These are phyloP conservation scores for Phoma sp. DNA, from an alignment of 2,329 filamentous ascomycete genomes.

Conservation along the genomic window DNA sequence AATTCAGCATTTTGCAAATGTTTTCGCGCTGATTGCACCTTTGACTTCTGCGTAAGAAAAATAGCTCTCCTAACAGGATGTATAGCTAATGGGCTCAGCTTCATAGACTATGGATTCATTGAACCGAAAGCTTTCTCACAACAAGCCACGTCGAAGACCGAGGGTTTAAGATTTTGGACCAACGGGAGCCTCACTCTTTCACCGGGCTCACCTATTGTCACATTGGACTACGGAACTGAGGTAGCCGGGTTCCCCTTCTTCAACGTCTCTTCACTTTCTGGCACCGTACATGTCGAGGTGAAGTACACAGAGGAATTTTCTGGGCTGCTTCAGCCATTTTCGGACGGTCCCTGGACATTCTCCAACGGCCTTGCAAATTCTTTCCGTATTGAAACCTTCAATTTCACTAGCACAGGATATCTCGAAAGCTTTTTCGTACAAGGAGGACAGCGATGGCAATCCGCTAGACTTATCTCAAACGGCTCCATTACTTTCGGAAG, in stretches of 20 bases:
- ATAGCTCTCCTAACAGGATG: too few species aligned
- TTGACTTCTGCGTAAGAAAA: neutral
- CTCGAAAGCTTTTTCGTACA: constrained; percentile 47
- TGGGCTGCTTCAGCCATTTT: neutral
- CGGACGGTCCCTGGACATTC: constrained; percentile 27
- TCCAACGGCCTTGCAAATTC: constrained; percentile 26
- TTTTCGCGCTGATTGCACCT: neutral
- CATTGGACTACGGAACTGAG: constrained; percentile 25
- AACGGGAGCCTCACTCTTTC: constrained; percentile 7
- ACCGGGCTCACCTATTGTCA: constrained; percentile 7
- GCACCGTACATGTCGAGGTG: constrained; percentile 13
- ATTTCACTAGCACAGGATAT: constrained; percentile 39
- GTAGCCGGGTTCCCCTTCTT: constrained; percentile 25
- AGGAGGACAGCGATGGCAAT: constrained; percentile 52
- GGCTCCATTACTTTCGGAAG: constrained; percentile 38
- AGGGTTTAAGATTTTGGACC: neutral
- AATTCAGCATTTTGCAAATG: neutral
- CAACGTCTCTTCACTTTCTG: neutral
- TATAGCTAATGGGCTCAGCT: neutral
- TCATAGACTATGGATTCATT: constrained; percentile 1
- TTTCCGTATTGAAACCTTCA: constrained; percentile 50
- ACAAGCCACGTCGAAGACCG: neutral
- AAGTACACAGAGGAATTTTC: constrained; percentile 16
- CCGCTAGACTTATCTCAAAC: constrained; percentile 46
- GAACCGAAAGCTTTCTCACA: neutral